phyloP scores from a whole-genome alignment of 73 alveolate species.

The Urostyla sp. region DNA sequence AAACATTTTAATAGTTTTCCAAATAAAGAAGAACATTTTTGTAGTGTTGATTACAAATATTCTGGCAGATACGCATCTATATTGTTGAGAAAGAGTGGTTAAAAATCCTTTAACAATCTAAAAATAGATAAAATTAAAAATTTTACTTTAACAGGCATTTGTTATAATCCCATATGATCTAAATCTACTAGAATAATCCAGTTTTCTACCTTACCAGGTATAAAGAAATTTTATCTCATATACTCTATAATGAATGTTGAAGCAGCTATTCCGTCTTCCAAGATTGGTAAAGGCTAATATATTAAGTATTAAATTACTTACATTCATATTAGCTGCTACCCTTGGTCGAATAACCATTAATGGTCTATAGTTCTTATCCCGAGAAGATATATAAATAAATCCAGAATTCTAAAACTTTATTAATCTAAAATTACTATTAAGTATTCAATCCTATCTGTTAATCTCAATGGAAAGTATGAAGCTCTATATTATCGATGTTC shows the following conservation, averaged over 20 bases:
- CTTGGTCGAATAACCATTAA: conserved; percentile 42
- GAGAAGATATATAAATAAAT: conserved; percentile 43
- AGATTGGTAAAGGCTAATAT: conserved; percentile 27
- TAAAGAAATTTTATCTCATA: conserved; percentile 76
- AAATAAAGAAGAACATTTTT: conserved; percentile 22
- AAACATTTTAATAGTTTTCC: conserved; percentile 41
- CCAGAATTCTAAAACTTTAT: conserved; percentile 42
- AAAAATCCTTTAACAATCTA: conserved; percentile 39
- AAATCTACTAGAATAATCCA: conserved; percentile 89
- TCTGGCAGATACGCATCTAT: conserved; percentile 51
- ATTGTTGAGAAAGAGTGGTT: conserved; percentile 26
- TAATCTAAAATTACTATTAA: conserved; percentile 10
- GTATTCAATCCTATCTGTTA: conserved; percentile 12
- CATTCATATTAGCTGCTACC: conserved; percentile 35
- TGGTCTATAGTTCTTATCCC: conserved; percentile 62
- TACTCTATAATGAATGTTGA: conserved; percentile 72
- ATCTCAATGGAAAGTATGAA: not conserved
- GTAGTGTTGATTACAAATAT: conserved; percentile 38
- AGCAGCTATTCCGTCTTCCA: conserved; percentile 33
- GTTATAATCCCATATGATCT: conserved; percentile 70
- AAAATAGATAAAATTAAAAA: not conserved
- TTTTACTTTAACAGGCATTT: conserved; percentile 75
- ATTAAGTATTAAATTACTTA: not conserved
- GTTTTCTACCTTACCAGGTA: conserved; percentile 94
- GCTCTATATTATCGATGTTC: conserved; percentile 16